Conservation (phyloP, 192 early-diverging fungal species). For the Coemansia sp. region DNA sequence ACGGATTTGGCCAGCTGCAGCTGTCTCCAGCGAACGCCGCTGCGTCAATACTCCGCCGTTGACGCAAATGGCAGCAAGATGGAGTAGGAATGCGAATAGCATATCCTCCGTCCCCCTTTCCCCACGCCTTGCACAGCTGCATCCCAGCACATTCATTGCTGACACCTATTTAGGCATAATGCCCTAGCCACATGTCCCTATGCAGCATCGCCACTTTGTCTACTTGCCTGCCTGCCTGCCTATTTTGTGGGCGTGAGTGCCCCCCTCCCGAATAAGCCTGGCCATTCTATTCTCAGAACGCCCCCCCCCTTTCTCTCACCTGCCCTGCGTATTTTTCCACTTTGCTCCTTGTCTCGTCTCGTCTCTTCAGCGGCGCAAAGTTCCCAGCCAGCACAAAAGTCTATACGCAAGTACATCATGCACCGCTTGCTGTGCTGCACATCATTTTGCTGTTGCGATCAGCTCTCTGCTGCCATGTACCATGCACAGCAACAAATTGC, state of each 20-base stretch:
- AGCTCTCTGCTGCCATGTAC: slow-evolving; percentile 4
- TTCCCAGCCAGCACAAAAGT: neutral
- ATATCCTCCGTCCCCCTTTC: too few species aligned
- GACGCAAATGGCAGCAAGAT: neutral
- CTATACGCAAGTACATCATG: neutral
- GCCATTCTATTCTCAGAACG: neutral
- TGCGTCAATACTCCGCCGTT: neutral
- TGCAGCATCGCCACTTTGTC: neutral
- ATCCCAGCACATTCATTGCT: slow-evolving; percentile 17
- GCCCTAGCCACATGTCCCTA: slow-evolving; percentile 18
- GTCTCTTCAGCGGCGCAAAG: too few species aligned
- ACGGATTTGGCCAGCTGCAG: too few species aligned
- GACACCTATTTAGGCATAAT: slow-evolving; percentile 45
- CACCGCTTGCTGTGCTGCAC: too few species aligned
- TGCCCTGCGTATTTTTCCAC: slow-evolving; percentile 8
- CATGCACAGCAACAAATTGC: slow-evolving; percentile 5
- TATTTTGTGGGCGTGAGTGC: neutral
- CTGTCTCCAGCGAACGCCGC: too few species aligned
- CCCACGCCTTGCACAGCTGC: too few species aligned
- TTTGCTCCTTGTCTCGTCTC: neutral
- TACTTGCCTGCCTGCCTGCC: slow-evolving; percentile 3
- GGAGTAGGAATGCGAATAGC: neutral
- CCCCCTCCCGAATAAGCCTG: neutral
- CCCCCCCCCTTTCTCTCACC: slow-evolving; percentile 3
- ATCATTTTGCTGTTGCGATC: slow-evolving; percentile 2